Percentiles rank a stretch among this genome's conserved stretches.
Evolutionary conservation across 495 filamentous ascomycete genomes (phyloP).

Genomic region (Chaetomium fimeti): DNA sequence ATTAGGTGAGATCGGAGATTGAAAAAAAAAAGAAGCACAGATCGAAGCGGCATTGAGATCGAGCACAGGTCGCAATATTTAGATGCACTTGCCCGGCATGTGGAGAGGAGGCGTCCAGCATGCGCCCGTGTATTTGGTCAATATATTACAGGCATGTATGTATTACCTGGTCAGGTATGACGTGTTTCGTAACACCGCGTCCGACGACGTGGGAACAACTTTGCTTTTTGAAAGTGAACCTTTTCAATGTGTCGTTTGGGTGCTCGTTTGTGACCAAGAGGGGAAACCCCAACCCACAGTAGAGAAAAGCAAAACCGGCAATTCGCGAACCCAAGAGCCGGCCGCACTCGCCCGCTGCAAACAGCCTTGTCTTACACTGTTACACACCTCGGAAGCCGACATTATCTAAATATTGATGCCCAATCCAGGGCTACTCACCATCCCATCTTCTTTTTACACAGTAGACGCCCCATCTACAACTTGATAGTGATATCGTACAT

Average conservation of each 20-base stretch:
- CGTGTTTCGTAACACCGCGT: background rate
- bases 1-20: slow-evolving; percentile 12
- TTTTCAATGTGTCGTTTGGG: background rate
- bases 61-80: background rate
- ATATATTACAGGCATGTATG: background rate
- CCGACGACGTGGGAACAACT: background rate
- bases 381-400: slow-evolving; percentile 2
- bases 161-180: background rate
- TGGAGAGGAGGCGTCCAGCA: background rate
- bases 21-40: slow-evolving; percentile 1
- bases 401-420: slow-evolving; percentile 16
- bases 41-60: background rate
- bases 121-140: background rate
- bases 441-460: background rate
- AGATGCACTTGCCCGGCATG: background rate
- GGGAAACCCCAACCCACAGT: background rate
- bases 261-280: background rate
- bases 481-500: slow-evolving; percentile 71
- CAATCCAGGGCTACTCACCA: background rate
- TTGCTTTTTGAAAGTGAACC: background rate
- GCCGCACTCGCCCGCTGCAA: background rate
- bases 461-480: slow-evolving; percentile 45
- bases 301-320: background rate
- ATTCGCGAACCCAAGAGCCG: background rate
- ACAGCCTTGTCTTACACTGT: slow-evolving; percentile 14